These are phyloP conservation scores for Draba incana DNA, from an alignment of 345 rosid genomes.

Conservation along the genomic window DNA sequence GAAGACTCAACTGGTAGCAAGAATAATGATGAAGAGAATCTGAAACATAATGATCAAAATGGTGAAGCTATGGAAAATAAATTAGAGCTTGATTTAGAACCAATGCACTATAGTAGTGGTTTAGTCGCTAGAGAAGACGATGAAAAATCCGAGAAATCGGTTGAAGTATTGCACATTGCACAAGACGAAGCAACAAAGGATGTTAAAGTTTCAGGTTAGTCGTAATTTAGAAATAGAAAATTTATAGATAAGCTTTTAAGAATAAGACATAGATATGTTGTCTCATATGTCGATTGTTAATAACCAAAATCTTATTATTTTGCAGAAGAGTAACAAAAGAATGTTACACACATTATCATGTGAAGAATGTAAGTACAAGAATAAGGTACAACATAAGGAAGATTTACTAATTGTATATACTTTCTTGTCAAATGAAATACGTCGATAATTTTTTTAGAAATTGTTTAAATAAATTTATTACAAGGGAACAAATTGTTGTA, in stretches of 20 bases:
- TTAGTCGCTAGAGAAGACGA: background rate
- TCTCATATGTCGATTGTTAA: background rate
- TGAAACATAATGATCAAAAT: conserved; percentile 14
- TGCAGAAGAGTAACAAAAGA: conserved; percentile 24
- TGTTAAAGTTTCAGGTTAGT: conserved; percentile 22
- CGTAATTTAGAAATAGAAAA: background rate
- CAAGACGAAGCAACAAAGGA: background rate
- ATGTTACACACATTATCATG: background rate
- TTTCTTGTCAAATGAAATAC: conserved; percentile 14
- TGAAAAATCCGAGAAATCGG: conserved; percentile 17
- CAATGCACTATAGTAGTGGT: conserved; percentile 16
- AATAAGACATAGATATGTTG: background rate
- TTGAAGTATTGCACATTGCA: background rate
- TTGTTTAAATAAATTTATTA: background rate
- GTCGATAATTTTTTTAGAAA: conserved; percentile 12
- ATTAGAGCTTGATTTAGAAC: conserved; percentile 9
- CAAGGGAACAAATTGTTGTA: conserved; percentile 10
- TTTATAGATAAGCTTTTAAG: background rate
- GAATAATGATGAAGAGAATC: background rate
- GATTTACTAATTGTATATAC: conserved; percentile 21
- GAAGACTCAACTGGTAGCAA: background rate
- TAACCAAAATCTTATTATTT: conserved; percentile 21
- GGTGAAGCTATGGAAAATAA: conserved; percentile 11
- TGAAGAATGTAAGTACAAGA: background rate
- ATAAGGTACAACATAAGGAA: background rate